Conservation (phyloP, 331 rosid genomes). For the Stylosanthes scabra region DNA sequence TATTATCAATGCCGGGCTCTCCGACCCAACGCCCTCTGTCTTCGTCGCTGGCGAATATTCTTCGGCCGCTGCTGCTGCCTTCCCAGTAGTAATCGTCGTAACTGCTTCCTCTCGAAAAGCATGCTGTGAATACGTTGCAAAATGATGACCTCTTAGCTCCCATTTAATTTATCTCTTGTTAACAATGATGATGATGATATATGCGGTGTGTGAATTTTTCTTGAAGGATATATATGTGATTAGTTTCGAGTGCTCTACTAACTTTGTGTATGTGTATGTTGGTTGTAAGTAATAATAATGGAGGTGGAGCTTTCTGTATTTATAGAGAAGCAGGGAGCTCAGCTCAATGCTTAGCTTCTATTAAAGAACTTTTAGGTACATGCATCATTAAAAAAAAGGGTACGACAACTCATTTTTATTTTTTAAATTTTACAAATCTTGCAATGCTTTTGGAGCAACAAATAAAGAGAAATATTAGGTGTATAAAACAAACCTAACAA, state of each 20-base stretch:
- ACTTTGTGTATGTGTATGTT: neutral
- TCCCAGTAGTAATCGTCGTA: constrained; percentile 54
- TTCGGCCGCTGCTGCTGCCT: constrained; percentile 45
- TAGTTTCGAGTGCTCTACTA: neutral
- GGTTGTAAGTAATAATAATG: neutral
- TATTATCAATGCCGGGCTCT: constrained; percentile 81
- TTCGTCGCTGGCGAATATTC: constrained; percentile 71
- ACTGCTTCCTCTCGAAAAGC: constrained; percentile 56
- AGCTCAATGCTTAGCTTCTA: no score
- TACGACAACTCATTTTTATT: no score
- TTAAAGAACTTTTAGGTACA: no score
- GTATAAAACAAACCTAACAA: no score
- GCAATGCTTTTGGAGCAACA: no score
- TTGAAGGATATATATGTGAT: neutral
- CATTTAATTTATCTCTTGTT: constrained; percentile 14
- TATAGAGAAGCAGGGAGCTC: constrained; percentile 39
- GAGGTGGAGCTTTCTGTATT: constrained; percentile 31
- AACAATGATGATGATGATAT: neutral
- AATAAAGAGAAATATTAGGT: no score
- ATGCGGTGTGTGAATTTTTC: neutral
- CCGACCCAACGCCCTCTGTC: constrained; percentile 64
- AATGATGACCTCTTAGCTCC: constrained; percentile 47
- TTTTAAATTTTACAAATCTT: no score
- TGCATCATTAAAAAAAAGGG: no score
- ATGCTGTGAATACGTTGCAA: constrained; percentile 54